Base-by-base conservation (phyloP, 2,329 filamentous ascomycete species). In the Colletotrichum truncatum region DNA sequence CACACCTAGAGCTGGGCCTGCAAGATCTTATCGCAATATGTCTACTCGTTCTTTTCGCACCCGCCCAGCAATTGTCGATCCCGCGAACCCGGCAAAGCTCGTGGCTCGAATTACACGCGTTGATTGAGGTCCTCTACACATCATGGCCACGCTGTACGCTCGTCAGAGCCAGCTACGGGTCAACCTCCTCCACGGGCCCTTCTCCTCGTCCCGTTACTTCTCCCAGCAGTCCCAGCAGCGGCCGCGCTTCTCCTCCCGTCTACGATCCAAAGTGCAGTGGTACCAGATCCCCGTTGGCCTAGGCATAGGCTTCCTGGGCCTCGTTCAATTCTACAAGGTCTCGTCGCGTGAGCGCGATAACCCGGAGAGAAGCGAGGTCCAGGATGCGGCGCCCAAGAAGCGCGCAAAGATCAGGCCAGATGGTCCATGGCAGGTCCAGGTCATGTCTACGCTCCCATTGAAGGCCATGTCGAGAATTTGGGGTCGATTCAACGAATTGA, bases 371-470 rank as follows among this genome's bases (percentile, higher is more conserved):
- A 83, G 82, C 43, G 79, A 79, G 64, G 75, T 77, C 7, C 75
- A 79, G 57, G 76, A 80, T 36, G 81, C 78, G 28, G 74, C 73
- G 43, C 84, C 84, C 69, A 87, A 76, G 81, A 84, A 73, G 79
- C 87, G 81, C 70, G 81, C 81, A 49, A 86, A 89, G 64, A 89
- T 97, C 73, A 86, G 92, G 36, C 93, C 93, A 2, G 92, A 93
- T 61, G 94, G 94, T 25, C 93, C 94, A 77, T 97, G 94, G 93
- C 93, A 95, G 74, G 93, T 98, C 54, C 92, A 94, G 75, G 87
- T 98, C 76, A 97, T 98, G 92, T 97, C 93, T 7, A 97, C 93
- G 2, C 82, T 98, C 66, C 94, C 94, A 32, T 84, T 98, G 67
- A 98, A 98, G 81, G 94, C 93, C 34, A 86, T 98, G 45, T 97